Conservation (phyloP, 1,284 basidiomycete genomes). For the Vanrija humicola region DNA sequence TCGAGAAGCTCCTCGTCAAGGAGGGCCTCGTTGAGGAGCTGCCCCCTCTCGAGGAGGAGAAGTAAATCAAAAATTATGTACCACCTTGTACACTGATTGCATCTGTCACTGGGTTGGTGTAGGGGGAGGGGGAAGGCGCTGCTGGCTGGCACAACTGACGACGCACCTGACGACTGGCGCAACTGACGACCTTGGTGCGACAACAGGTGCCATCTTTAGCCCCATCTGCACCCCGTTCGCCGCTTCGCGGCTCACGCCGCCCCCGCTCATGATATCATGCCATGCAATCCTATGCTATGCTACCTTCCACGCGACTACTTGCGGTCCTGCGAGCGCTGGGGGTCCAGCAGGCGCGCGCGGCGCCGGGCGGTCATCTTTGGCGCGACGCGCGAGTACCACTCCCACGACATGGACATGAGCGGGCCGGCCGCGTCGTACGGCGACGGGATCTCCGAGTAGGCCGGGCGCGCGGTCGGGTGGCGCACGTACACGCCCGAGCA, state of each 20-base stretch:
- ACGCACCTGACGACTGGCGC: too few relatives aligned
- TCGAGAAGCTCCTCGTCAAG: constrained; percentile 76
- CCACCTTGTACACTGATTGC: neutral
- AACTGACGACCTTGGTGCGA: too few relatives aligned
- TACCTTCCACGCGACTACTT: constrained; percentile 8
- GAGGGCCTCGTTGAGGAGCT: constrained; percentile 61
- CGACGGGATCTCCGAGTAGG: constrained; percentile 87
- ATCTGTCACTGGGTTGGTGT: too few relatives aligned
- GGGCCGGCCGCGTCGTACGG: constrained; percentile 92
- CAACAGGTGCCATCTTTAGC: too few relatives aligned
- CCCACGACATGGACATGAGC: constrained; percentile 77
- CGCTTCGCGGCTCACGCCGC: too few relatives aligned
- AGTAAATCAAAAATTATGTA: neutral
- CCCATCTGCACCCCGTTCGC: too few relatives aligned
- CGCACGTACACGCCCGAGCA: constrained; percentile 93
- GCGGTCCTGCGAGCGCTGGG: constrained; percentile 51
- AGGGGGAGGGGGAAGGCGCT: too few relatives aligned
- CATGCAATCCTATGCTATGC: too few relatives aligned
- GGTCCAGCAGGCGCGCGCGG: constrained; percentile 63
- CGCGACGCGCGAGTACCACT: constrained; percentile 68
- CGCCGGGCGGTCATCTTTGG: constrained; percentile 65
- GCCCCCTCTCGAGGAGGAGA: constrained; percentile 32
- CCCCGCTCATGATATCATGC: too few relatives aligned
- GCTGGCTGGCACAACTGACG: too few relatives aligned
- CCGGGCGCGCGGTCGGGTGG: constrained; percentile 88